Evolutionary conservation across 148 eudicot genomes (phyloP).

Genomic region (Vaccinium corymbosum): DNA sequence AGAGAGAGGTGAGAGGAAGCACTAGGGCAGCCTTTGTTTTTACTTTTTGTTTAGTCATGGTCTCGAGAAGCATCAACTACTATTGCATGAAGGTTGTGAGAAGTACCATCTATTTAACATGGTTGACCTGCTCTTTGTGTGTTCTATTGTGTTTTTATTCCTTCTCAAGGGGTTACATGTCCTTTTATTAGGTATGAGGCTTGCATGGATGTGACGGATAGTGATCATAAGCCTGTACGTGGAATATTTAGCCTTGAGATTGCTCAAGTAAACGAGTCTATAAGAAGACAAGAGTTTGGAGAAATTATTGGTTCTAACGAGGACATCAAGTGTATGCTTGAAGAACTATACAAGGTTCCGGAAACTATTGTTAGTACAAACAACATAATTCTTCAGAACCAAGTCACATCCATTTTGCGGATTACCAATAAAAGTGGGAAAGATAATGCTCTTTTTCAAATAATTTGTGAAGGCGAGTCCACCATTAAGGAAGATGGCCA

Average conservation of each 20-base stretch:
- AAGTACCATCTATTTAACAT: neutral
- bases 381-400: slow-evolving; percentile 83
- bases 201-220: slow-evolving; percentile 98
- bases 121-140: neutral
- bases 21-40: neutral
- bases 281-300: slow-evolving; percentile 82
- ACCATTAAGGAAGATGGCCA: slow-evolving; percentile 58
- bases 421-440: slow-evolving; percentile 67
- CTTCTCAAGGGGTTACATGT: slow-evolving; percentile 8
- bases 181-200: slow-evolving; percentile 70
- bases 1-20: neutral
- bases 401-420: slow-evolving; percentile 68
- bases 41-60: neutral
- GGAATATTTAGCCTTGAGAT: slow-evolving; percentile 73
- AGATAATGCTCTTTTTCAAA: slow-evolving; percentile 57
- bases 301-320: slow-evolving; percentile 68
- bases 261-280: slow-evolving; percentile 80
- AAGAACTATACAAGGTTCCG: slow-evolving; percentile 61
- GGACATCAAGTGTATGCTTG: slow-evolving; percentile 43
- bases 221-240: slow-evolving; percentile 99
- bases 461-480: slow-evolving; percentile 78
- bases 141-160: neutral
- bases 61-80: neutral
- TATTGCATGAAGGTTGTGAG: neutral
- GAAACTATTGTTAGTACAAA: slow-evolving; percentile 88